A percentile compares a stretch with the other conserved stretches of the same genome.
Conservation (phyloP, 1,139 yeast genomes). For the Sugiyamaella pinicola region DNA sequence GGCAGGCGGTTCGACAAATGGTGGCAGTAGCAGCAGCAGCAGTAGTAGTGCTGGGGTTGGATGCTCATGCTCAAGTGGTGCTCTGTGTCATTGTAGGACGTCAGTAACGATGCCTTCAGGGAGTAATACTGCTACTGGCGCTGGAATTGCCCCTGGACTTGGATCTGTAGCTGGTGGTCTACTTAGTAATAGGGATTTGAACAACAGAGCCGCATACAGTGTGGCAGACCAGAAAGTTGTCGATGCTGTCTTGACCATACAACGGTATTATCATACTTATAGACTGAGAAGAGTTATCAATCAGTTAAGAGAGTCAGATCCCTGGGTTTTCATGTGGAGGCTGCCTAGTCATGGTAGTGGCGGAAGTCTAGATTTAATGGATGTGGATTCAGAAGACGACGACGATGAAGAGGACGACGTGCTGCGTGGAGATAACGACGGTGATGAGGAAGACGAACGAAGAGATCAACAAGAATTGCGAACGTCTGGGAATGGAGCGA, state of each 20-base stretch:
- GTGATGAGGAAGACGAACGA: slow-evolving; percentile 1
- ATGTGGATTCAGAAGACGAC: slow-evolving; percentile 12
- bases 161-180: too few species aligned
- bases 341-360: slow-evolving; percentile 4
- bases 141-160: too few species aligned
- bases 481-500: background rate
- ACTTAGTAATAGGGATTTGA: background rate
- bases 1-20: slow-evolving; percentile 1
- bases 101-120: background rate
- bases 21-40: too few species aligned
- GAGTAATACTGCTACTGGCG: too few species aligned
- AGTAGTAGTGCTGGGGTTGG: background rate
- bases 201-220: background rate
- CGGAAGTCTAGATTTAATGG: slow-evolving; percentile 5
- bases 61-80: slow-evolving; percentile 3
- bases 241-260: slow-evolving; percentile 26
- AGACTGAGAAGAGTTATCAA: slow-evolving; percentile 24
- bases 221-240: slow-evolving; percentile 3
- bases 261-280: slow-evolving; percentile 27
- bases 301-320: slow-evolving; percentile 23
- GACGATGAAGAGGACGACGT: slow-evolving; percentile 18
- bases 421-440: too few species aligned
- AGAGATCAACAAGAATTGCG: background rate
- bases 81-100: slow-evolving; percentile 14
- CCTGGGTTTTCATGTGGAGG: slow-evolving; percentile 32